These are phyloP conservation scores for Malassezia restricta DNA, from an alignment of 1,284 basidiomycete genomes.

Conservation along the genomic window DNA sequence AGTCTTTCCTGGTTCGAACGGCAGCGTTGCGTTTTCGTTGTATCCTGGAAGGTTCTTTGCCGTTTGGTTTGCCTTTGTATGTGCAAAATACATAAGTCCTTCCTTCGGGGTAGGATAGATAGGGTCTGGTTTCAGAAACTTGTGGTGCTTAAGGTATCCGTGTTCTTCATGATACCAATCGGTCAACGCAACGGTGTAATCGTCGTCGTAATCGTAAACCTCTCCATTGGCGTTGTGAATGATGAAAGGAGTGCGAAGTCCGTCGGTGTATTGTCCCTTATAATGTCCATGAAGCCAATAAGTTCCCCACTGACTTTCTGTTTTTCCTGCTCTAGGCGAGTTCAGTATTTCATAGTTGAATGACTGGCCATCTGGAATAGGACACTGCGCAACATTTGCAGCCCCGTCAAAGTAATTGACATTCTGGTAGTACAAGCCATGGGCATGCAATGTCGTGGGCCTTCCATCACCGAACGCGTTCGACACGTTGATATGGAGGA, in stretches of 20 bases:
- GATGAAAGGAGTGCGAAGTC: not conserved
- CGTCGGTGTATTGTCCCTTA: conserved; percentile 5
- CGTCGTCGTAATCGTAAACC: conserved; percentile 69
- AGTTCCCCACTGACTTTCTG: not conserved
- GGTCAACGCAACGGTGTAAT: conserved; percentile 69
- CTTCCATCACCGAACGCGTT: conserved; percentile 17
- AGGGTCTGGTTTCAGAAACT: conserved; percentile 57
- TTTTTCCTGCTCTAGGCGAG: conserved; percentile 48
- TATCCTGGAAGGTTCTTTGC: conserved; percentile 30
- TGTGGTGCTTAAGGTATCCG: conserved; percentile 26
- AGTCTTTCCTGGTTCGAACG: conserved; percentile 56
- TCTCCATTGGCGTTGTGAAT: conserved; percentile 22
- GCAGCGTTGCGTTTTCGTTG: conserved; percentile 73
- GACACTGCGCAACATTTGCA: conserved; percentile 67
- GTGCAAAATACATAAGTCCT: conserved; percentile 67
- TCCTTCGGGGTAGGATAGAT: conserved; percentile 52
- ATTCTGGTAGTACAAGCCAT: conserved; percentile 84
- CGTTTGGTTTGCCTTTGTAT: conserved; percentile 50
- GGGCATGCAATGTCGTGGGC: conserved; percentile 17
- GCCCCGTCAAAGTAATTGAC: conserved; percentile 65
- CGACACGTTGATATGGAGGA: conserved; percentile 11
- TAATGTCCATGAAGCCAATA: conserved; percentile 6
- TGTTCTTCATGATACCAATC: conserved; percentile 55
- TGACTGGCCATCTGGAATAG: conserved; percentile 63
- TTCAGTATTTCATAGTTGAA: conserved; percentile 67